Base-by-base conservation (phyloP, 1,284 basidiomycete species). In the Athelia psychrophila region DNA sequence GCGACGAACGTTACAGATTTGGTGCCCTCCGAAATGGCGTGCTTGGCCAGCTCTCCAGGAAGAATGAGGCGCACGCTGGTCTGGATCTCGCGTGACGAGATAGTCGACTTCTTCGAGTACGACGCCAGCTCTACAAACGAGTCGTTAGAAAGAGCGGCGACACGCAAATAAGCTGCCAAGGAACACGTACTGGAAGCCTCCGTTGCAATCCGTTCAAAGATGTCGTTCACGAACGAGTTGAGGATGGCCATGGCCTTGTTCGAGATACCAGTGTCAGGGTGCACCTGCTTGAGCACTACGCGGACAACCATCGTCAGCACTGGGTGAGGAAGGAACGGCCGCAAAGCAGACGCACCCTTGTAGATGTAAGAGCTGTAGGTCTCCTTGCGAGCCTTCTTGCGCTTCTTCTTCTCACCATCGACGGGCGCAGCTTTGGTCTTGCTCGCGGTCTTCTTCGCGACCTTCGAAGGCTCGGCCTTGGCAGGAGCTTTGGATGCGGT, bases 341-440 rank as follows among this genome's bases (percentile, higher is more conserved):
- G 5, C 27, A 30, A 30, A 30, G 5, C 13, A 38, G 12, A 71
- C 80, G 51, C 51, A 86, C 86, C 86, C 71, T 93, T 93, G 82
- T 93, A 93, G 75, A 94, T 93, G 80, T 93, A 94, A 8, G 89
- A 90, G 30, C 88, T 88, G 79, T 93, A 93, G 15, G 90, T 91
- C 79, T 93, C 90, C 81, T 88, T 89, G 70, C 86, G 76, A 56
- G 84, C 73, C 80, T 92, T 93, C 76, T 88, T 88, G 70, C 87
- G 80, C 84, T 91, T 92, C 86, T 93, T 92, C 78, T 90, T 86
- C 60, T 83, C 84, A 48, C 80, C 81, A 54, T 84, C 87, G 55
- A 77, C 82, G 47, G 76, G 76, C 32, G 80, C 73, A 23, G 79
- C 77, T 59, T 82, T 76, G 48, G 48, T 86, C 75, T 84, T 85